phyloP scores from a whole-genome alignment of 1,284 basidiomycete genomes.

The Agaricales sp. region DNA sequence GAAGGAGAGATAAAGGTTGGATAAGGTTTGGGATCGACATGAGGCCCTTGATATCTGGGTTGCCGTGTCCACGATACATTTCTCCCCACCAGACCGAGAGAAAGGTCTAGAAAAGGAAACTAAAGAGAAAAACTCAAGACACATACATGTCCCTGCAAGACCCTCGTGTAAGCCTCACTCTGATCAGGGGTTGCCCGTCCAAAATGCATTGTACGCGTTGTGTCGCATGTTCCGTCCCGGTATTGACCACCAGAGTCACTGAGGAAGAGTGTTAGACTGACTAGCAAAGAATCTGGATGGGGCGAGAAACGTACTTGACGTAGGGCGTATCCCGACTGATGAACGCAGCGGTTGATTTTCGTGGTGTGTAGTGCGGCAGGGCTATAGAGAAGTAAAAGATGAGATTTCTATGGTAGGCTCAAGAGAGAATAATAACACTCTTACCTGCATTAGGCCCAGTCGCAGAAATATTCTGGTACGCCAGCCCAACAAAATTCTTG shows the following conservation, averaged over 20 bases:
- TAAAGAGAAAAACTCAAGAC: slow-evolving; percentile 11
- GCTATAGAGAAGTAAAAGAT: too few species aligned
- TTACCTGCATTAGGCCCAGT: slow-evolving; percentile 84
- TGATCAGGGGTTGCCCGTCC: slow-evolving; percentile 75
- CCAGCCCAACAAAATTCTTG: slow-evolving; percentile 78
- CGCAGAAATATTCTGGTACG: slow-evolving; percentile 92
- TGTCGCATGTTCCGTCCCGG: slow-evolving; percentile 87
- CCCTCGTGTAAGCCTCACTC: slow-evolving; percentile 87
- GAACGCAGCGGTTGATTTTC: slow-evolving; percentile 55
- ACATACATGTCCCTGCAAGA: slow-evolving; percentile 90
- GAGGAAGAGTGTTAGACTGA: slow-evolving; percentile 6
- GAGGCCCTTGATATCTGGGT: too few species aligned
- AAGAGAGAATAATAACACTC: slow-evolving; percentile 23
- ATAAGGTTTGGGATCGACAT: neutral
- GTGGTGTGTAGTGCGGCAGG: slow-evolving; percentile 86
- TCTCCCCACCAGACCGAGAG: too few species aligned
- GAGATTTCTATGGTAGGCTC: neutral
- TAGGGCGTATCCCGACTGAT: slow-evolving; percentile 80
- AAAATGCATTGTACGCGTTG: slow-evolving; percentile 85
- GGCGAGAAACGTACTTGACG: slow-evolving; percentile 58
- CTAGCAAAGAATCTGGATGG: slow-evolving; percentile 3
- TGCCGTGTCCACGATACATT: too few species aligned
- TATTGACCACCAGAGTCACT: slow-evolving; percentile 90
- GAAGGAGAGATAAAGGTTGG: neutral
- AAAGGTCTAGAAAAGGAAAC: slow-evolving; percentile 8